Percentiles rank a stretch among this genome's conserved stretches.
Conservation (phyloP, 352 stramenopile genomes). For the Phytopythium helicoides region DNA sequence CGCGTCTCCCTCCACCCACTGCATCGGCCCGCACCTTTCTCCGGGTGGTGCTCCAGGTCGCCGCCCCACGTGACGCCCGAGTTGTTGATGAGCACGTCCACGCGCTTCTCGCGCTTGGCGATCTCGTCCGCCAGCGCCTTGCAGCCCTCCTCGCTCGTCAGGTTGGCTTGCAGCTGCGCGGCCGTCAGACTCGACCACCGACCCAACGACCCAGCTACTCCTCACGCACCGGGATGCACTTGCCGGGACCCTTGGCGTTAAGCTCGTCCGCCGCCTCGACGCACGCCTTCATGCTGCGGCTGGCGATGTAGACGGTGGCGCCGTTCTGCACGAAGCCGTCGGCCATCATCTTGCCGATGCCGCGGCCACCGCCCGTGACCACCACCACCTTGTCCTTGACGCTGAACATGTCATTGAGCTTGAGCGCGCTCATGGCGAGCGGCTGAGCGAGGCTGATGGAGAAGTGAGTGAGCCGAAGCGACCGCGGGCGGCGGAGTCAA, state of each 20-base stretch:
- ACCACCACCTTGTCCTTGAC: conserved; percentile 81
- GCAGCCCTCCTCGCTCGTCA: conserved; percentile 25
- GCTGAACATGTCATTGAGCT: conserved; percentile 49
- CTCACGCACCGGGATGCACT: conserved; percentile 50
- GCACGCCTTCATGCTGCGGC: conserved; percentile 81
- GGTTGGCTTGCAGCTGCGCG: conserved; percentile 37
- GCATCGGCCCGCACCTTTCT: conserved; percentile 18
- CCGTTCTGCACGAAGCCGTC: conserved; percentile 89
- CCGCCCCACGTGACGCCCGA: conserved; percentile 63
- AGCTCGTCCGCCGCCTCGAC: conserved; percentile 61
- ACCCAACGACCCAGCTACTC: too few species aligned
- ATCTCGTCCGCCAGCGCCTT: conserved; percentile 60
- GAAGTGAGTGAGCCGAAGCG: background rate
- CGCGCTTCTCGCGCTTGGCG: conserved; percentile 47
- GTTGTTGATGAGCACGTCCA: conserved; percentile 95
- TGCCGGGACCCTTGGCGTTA: conserved; percentile 48
- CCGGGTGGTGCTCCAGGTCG: conserved; percentile 29
- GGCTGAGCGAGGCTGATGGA: too few species aligned
- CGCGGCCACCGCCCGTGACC: conserved; percentile 90
- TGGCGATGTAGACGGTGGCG: conserved; percentile 92
- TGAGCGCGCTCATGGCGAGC: conserved; percentile 22
- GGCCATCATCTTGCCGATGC: conserved; percentile 95
- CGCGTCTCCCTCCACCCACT: background rate
- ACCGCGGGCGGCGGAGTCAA: conserved; percentile 4
- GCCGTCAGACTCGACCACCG: conserved; percentile 4